Evolutionary conservation across 2,329 filamentous ascomycete species (phyloP), one percentile per base, ranked within the genome.

Genomic region (Arthrobotrys pseudoclavata): DNA sequence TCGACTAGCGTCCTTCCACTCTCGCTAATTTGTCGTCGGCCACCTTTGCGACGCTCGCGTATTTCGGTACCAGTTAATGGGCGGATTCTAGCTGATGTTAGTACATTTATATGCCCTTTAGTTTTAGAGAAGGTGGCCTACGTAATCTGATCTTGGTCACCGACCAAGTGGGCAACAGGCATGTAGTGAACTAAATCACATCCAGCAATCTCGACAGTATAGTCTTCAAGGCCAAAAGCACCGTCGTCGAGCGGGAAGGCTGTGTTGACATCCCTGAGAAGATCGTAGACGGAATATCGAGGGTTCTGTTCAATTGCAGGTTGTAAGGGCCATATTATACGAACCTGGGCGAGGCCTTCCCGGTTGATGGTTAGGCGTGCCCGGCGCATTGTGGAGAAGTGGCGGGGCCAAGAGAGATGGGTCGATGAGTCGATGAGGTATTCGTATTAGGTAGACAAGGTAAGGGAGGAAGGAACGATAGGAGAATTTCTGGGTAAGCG

Each of bases 141-240:
- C 81, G 80, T 78, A 72, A 82, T 76, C 42, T 80, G 76, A 60
- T 81, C 80, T 12, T 66, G 78, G 31, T 82, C 80, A 24, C 79
- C 69, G 50, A 82, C 76, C 29, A 81, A 37, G 15, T 75, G 77
- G n/a, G 61, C 71, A 34, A 81, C 63, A 48, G 78, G 71, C 70
- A 80, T 80, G 29, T 80, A 82, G 60, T 82, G 81, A n/a, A 82
- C 52, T 18, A 79, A 60, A 63, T 82, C 81, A 57, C 79, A 81
- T 15, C 80, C 81, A 18, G 55, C 75, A 40, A 80, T 64, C 57
- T 82, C 81, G 15, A 81, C 79, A 12, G 78, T 80, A 62, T 82
- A 82, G 48, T 81, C 80, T 61, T 82, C 81, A 29, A 82, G 45
- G 1, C 79, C 81, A 63, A 68, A 71, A 31, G 50, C 77, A 20